These are phyloP conservation scores for Larix kaempferi DNA, from an alignment of 75 land plant genomes.

Conservation along the genomic window DNA sequence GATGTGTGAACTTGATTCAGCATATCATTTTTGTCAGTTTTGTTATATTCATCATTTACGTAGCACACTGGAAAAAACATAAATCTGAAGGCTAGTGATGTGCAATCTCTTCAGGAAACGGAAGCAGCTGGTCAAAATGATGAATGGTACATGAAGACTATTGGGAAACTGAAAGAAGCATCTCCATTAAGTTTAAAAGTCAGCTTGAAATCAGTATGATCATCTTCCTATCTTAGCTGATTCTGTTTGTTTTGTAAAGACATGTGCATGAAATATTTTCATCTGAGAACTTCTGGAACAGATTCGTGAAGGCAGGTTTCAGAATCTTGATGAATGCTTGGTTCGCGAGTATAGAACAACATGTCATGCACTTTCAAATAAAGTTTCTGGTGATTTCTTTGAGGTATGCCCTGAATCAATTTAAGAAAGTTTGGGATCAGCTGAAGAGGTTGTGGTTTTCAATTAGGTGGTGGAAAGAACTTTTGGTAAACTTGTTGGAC, in stretches of 20 bases:
- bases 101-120: constrained; percentile 35
- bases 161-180: constrained; percentile 60
- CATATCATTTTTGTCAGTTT: not conserved
- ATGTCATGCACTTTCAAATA: constrained; percentile 49
- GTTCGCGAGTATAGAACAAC: constrained; percentile 80
- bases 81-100: not conserved
- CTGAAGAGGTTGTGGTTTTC: not conserved
- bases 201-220: constrained; percentile 80
- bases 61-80: not conserved
- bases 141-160: constrained; percentile 63
- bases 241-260: not conserved
- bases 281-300: not conserved
- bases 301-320: constrained; percentile 78
- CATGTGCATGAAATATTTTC: not conserved
- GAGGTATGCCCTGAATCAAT: constrained; percentile 50
- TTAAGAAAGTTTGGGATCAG: not conserved
- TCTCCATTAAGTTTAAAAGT: constrained; percentile 92
- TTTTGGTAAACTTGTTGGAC: not conserved
- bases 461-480: not conserved
- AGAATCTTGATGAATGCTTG: constrained; percentile 75
- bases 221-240: not conserved
- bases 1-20: no score
- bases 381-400: constrained; percentile 62
- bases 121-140: constrained; percentile 40
- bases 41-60: not conserved